A percentile compares a stretch with the other conserved stretches of the same genome.
Conservation (phyloP, 2,329 filamentous ascomycete species). For the Epicoccum nigrum region DNA sequence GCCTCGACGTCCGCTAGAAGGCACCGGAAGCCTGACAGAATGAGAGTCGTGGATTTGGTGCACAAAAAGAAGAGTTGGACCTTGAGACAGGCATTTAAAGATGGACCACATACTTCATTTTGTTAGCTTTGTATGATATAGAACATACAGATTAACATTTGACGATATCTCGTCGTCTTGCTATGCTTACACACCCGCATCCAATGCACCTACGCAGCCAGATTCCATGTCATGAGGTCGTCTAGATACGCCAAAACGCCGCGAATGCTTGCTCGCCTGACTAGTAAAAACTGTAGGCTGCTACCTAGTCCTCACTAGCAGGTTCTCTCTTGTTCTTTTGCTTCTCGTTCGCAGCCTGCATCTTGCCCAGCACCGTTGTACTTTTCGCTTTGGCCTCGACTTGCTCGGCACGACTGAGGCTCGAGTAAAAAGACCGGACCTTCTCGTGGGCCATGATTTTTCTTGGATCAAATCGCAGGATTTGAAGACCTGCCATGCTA, state of each 20-base stretch:
- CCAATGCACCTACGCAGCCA: not conserved
- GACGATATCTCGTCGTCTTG: not conserved
- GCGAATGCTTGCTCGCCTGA: not conserved
- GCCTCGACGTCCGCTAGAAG: no score
- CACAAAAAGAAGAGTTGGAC: no score
- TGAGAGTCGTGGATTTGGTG: no score
- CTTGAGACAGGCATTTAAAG: no score
- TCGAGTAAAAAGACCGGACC: slow-evolving; percentile 84
- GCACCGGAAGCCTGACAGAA: no score
- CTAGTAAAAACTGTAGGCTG: not conserved
- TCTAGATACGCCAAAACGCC: not conserved
- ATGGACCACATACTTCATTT: no score
- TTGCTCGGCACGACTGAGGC: slow-evolving; percentile 74
- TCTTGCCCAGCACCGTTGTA: slow-evolving; percentile 38
- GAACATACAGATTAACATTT: not conserved
- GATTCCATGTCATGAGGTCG: not conserved
- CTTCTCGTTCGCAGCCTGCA: slow-evolving; percentile 31
- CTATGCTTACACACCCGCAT: not conserved
- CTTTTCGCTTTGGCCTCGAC: slow-evolving; percentile 44
- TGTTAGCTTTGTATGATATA: not conserved
- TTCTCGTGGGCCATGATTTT: slow-evolving; percentile 95
- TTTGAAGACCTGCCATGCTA: slow-evolving; percentile 83
- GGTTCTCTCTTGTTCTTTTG: slow-evolving; percentile 6
- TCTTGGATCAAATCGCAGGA: slow-evolving; percentile 82
- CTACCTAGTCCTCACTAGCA: not conserved